Evolutionary conservation across 2,329 filamentous ascomycete genomes (phyloP), one percentile per base, ranked within the genome.

Genomic region (Ophiosphaerella korrae): DNA sequence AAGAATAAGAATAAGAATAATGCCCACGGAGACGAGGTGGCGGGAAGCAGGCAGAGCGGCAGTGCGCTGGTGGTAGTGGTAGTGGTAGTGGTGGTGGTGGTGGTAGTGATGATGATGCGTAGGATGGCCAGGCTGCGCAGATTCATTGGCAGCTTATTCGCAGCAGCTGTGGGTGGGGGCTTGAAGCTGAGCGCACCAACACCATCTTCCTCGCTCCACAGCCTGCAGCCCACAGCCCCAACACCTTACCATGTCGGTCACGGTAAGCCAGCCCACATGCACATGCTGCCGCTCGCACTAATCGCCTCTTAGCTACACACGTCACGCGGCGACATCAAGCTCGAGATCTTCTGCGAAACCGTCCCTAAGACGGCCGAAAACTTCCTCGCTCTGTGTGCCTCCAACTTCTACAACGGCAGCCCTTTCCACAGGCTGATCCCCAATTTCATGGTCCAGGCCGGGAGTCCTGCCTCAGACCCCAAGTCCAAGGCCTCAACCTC

Each of bases 281-380:
- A 7, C 33, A 32, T 33, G 14, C 11, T 6, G 26, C 6, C 26
- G 7, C 11, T 29, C 40, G 5, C 9, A 36, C 45, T 55, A 35
- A 50, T 35, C 16, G 16, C 32, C 5, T n/a, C 13, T 9, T 58
- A 77, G 62, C 83, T 99, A 12, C 92, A 97, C 75, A 99, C 94
- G 42, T 90, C 87, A 43, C 83, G 88, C 45, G 94, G 94, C 71
- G 88, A 94, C 75, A 82, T 99, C 72, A 99, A 97, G 78, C 84
- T 97, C 65, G 94, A 97, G 75, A 81, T 99, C 61, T 97, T 97
- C 78, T 97, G 93, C 79, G 91, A 97, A 74, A 88, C 89, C 63
- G 91, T 96, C 29, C 94, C 94, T 56, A 92, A 93, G 74, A 96
- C 94, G 0, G 88, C 92, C 57, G 90, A 96, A 78, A 95, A 95